phyloP scores from a whole-genome alignment of 202 grass and related monocot genomes.

The Musa balbisiana region DNA sequence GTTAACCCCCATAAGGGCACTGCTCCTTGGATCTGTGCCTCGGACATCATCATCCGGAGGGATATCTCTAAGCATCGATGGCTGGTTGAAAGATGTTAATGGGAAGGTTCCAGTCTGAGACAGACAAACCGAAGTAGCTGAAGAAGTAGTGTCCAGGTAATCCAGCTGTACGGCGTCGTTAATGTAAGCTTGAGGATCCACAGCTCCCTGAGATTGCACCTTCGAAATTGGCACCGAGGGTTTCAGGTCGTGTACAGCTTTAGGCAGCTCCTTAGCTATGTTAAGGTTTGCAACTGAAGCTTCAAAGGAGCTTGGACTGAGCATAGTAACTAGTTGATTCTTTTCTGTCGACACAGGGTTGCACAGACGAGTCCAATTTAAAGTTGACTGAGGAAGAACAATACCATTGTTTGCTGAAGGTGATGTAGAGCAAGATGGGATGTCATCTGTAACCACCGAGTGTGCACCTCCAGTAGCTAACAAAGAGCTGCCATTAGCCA shows the following conservation, averaged over 20 bases:
- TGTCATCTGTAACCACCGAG: conserved; percentile 34
- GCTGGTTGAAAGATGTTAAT: conserved; percentile 54
- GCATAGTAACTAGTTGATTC: conserved; percentile 30
- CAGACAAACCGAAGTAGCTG: conserved; percentile 72
- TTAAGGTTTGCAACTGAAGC: conserved; percentile 12
- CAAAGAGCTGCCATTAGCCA: conserved; percentile 33
- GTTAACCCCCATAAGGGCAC: conserved; percentile 52
- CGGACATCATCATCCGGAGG: conserved; percentile 50
- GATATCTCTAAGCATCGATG: conserved; percentile 37
- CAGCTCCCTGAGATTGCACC: conserved; percentile 32
- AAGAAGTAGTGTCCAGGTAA: conserved; percentile 71
- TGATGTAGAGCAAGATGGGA: conserved; percentile 50
- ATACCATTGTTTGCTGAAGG: conserved; percentile 40
- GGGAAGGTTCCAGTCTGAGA: conserved; percentile 63
- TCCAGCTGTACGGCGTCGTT: conserved; percentile 44
- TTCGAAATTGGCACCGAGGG: conserved; percentile 34
- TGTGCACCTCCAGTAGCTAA: conserved; percentile 29
- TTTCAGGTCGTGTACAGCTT: conserved; percentile 31
- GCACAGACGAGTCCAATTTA: conserved; percentile 38
- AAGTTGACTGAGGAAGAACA: conserved; percentile 39
- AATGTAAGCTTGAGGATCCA: conserved; percentile 38
- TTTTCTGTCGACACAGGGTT: conserved; percentile 36
- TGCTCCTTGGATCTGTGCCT: conserved; percentile 60
- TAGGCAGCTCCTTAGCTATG: conserved; percentile 29
- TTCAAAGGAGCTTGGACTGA: conserved; percentile 26